phyloP scores from a whole-genome alignment of 805 yeast species.

The Isabelozyma rhagii region DNA sequence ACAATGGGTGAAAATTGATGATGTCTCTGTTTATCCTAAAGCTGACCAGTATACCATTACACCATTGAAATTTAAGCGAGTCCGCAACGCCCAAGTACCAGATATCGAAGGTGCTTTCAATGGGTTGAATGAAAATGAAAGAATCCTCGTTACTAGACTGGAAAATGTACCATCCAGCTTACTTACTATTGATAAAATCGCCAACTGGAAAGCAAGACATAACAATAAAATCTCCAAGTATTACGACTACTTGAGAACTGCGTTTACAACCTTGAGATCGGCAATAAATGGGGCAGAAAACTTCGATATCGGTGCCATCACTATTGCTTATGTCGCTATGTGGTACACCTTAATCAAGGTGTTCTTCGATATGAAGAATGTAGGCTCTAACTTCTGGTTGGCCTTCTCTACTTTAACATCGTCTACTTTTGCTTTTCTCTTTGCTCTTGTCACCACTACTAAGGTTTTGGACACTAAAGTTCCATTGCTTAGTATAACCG shows the following conservation, averaged over 20 bases:
- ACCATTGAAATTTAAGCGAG: constrained; percentile 56
- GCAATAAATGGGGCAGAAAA: constrained; percentile 72
- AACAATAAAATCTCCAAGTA: constrained; percentile 55
- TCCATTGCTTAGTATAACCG: constrained; percentile 72
- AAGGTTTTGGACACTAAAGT: constrained; percentile 56
- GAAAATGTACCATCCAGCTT: constrained; percentile 21
- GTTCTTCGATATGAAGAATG: constrained; percentile 68
- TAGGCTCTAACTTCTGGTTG: constrained; percentile 87
- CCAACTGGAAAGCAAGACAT: constrained; percentile 60
- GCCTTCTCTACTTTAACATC: constrained; percentile 75
- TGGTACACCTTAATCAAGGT: constrained; percentile 74
- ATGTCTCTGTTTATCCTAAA: constrained; percentile 33
- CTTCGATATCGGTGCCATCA: constrained; percentile 76
- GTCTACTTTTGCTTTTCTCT: constrained; percentile 77
- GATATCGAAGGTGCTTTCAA: constrained; percentile 34
- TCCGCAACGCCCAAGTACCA: constrained; percentile 40
- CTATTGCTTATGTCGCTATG: constrained; percentile 85
- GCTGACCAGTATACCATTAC: constrained; percentile 49
- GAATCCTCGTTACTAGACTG: constrained; percentile 36
- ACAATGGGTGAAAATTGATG: constrained; percentile 51
- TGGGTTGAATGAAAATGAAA: constrained; percentile 40
- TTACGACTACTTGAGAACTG: constrained; percentile 46
- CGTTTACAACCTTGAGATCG: constrained; percentile 37
- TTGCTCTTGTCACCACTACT: constrained; percentile 64
- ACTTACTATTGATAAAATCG: constrained; percentile 22